Evolutionary conservation across 495 filamentous ascomycete species (phyloP).

Genomic region (Penicillium angulare): DNA sequence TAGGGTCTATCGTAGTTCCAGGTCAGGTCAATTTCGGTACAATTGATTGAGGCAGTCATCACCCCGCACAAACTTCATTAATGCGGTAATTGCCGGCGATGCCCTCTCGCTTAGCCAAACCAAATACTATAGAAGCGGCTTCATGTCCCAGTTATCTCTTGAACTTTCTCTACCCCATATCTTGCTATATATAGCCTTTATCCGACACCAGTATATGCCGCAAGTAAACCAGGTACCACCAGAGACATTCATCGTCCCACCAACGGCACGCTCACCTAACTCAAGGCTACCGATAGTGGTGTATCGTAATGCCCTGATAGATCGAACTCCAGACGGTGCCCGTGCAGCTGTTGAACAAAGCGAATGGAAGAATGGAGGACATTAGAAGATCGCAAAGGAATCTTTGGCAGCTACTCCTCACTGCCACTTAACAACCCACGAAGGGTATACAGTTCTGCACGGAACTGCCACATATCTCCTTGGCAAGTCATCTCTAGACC

Average conservation of each 20-base stretch:
- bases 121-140: no score
- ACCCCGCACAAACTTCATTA: no score
- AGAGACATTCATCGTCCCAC: neutral
- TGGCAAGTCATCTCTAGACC: constrained; percentile 6
- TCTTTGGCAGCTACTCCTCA: constrained; percentile 9
- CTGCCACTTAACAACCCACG: constrained; percentile 8
- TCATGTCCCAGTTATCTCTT: no score
- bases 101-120: no score
- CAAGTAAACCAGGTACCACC: neutral
- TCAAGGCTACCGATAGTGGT: neutral
- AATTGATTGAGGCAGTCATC: no score
- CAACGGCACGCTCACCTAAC: neutral
- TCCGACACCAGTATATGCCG: neutral
- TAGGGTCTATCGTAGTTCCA: no score
- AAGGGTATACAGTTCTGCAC: constrained; percentile 7
- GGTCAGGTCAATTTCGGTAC: no score
- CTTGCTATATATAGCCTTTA: neutral
- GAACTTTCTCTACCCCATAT: no score
- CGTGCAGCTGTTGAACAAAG: neutral
- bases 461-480: constrained; percentile 7
- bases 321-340: neutral
- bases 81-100: no score
- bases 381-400: constrained; percentile 9
- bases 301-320: neutral
- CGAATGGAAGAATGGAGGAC: constrained; percentile 8